Conservation (phyloP, 495 filamentous ascomycete species). For the Cenococcum geophilum region DNA sequence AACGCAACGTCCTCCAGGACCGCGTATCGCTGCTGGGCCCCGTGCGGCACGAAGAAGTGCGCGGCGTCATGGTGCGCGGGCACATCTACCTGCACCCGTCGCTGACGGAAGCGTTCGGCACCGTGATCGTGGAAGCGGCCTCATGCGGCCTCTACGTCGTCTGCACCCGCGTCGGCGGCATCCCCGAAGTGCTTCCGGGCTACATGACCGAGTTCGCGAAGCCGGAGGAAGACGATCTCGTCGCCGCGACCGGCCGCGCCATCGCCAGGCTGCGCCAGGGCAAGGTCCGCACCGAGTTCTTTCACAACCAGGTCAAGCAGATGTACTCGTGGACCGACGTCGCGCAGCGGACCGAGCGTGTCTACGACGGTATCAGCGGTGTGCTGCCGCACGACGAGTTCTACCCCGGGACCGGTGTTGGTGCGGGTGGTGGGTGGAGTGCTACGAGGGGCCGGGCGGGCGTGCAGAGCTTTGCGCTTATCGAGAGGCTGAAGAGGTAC, state of each 20-base stretch:
- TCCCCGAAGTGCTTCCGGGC: conserved; percentile 86
- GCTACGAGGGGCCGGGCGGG: conserved; percentile 67
- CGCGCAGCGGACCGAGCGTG: conserved; percentile 82
- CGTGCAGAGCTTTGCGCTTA: conserved; percentile 78
- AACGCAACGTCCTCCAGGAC: conserved; percentile 91
- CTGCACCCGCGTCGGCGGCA: conserved; percentile 91
- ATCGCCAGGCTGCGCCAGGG: conserved; percentile 75
- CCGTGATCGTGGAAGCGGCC: conserved; percentile 93
- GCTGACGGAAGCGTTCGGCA: conserved; percentile 94
- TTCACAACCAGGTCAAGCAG: conserved; percentile 91
- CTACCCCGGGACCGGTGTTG: conserved; percentile 57
- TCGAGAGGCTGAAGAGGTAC: conserved; percentile 89
- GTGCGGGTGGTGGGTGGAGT: conserved; percentile 47
- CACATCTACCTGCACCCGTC: conserved; percentile 96
- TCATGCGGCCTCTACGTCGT: conserved; percentile 94
- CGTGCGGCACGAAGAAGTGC: conserved; percentile 89
- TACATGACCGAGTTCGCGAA: conserved; percentile 94
- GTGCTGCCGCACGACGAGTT: conserved; percentile 79
- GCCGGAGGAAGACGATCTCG: conserved; percentile 87
- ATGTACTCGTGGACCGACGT: conserved; percentile 99
- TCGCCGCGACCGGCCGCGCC: conserved; percentile 72
- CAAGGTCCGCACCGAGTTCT: conserved; percentile 81
- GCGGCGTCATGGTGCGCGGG: conserved; percentile 96
- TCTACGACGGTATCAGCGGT: conserved; percentile 87
- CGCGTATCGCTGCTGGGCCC: conserved; percentile 86